Conservation (phyloP, 805 yeast species). For the Candida insectorum region DNA sequence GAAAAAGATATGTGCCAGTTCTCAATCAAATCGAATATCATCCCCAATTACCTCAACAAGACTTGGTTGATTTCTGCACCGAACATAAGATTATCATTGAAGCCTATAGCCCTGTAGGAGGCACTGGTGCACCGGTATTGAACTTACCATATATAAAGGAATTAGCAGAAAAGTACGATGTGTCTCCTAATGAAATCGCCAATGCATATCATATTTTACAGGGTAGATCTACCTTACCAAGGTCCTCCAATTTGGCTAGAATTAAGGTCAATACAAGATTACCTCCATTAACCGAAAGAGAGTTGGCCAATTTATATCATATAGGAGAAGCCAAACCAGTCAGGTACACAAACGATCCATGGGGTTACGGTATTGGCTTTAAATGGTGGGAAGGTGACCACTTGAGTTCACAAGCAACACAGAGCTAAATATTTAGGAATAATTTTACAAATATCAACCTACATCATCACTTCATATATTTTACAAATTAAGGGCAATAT, state of each 20-base stretch:
- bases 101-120: constrained; percentile 65
- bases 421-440: too few relatives aligned
- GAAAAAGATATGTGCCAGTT: constrained; percentile 23
- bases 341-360: constrained; percentile 29
- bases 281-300: constrained; percentile 36
- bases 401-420: too few relatives aligned
- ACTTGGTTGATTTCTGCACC: constrained; percentile 36
- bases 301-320: constrained; percentile 27
- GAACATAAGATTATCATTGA: constrained; percentile 38
- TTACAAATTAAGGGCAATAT: constrained; percentile 15
- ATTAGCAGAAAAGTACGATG: constrained; percentile 56
- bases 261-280: constrained; percentile 38
- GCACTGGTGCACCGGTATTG: constrained; percentile 61
- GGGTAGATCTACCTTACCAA: constrained; percentile 63
- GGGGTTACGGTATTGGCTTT: constrained; percentile 37
- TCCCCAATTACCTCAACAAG: constrained; percentile 37
- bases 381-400: constrained; percentile 37
- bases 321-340: constrained; percentile 28
- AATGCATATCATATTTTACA: constrained; percentile 59
- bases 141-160: constrained; percentile 46
- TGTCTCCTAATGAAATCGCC: constrained; percentile 52
- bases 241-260: constrained; percentile 68
- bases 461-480: not conserved
- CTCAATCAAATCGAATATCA: constrained; percentile 36
- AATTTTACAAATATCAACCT: not conserved